Percentiles rank a stretch among this genome's conserved stretches.
Conservation (phyloP, 139 green algal species). For the Spirogloea muscicola region DNA sequence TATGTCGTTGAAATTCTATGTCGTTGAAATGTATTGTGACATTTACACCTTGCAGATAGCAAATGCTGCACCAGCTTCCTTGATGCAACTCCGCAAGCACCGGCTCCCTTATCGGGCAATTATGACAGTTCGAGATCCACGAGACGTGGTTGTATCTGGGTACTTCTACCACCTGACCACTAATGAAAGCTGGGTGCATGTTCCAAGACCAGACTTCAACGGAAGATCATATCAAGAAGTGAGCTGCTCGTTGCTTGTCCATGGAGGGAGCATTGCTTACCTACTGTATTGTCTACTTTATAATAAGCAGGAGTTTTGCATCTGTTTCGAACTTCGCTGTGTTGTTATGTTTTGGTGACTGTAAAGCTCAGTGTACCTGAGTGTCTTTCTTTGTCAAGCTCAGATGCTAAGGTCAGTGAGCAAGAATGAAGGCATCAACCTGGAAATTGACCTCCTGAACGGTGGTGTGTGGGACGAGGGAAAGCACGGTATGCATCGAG, state of each 20-base stretch:
- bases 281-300: no score
- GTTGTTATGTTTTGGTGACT: no score
- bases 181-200: slow-evolving; percentile 13
- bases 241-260: not conserved
- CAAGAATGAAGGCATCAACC: slow-evolving; percentile 12
- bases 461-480: slow-evolving; percentile 2
- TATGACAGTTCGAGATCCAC: slow-evolving; percentile 12
- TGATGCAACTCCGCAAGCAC: not conserved
- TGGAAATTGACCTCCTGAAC: slow-evolving; percentile 17
- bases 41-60: slow-evolving; percentile 11
- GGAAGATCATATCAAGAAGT: slow-evolving; percentile 17
- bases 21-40: not conserved
- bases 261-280: not conserved
- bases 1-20: not conserved
- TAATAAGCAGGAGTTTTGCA: no score
- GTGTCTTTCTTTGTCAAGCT: not conserved
- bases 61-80: slow-evolving; percentile 3
- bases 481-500: not conserved
- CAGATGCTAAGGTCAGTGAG: slow-evolving; percentile 12
- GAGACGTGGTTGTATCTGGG: slow-evolving; percentile 14
- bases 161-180: slow-evolving; percentile 25
- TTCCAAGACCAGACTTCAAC: slow-evolving; percentile 1
- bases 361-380: no score
- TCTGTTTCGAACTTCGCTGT: no score
- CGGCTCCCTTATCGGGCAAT: slow-evolving; percentile 10